These are phyloP conservation scores for Symbiodinium natans DNA, from an alignment of 73 alveolate species.

Conservation along the genomic window DNA sequence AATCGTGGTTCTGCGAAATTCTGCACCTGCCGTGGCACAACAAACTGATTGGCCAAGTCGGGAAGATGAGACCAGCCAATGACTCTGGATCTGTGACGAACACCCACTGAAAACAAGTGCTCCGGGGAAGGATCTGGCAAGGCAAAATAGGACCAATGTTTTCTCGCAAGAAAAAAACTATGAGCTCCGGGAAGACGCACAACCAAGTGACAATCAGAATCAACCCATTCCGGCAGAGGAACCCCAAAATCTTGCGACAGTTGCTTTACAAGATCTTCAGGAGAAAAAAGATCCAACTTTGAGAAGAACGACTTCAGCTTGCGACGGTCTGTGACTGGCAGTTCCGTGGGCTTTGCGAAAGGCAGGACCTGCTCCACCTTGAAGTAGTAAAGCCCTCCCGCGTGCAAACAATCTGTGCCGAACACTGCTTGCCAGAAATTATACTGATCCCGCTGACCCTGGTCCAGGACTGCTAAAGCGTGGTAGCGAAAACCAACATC, in stretches of 20 bases:
- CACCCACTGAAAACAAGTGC: neutral
- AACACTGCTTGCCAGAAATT: neutral
- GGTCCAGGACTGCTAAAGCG: neutral
- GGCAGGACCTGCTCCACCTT: neutral
- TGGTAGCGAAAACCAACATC: neutral
- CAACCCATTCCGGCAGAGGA: neutral
- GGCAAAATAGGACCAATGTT: neutral
- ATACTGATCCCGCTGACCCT: neutral
- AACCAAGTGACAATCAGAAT: neutral
- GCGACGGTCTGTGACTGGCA: neutral
- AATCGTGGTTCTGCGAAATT: neutral
- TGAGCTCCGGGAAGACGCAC: neutral
- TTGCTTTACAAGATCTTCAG: neutral
- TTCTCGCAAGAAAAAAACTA: neutral
- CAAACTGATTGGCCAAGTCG: neutral
- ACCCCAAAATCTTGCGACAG: neutral
- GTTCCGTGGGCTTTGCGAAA: neutral
- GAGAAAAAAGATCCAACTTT: too few relatives aligned
- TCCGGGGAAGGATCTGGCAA: neutral
- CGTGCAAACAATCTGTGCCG: neutral
- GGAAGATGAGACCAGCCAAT: neutral
- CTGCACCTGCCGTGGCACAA: neutral
- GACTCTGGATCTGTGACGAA: neutral
- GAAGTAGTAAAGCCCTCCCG: neutral
- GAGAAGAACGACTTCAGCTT: neutral